A percentile compares a stretch with the other conserved stretches of the same genome.
Evolutionary conservation across 1,139 yeast genomes (phyloP).

Genomic region (Yamadazyma dushanensis): DNA sequence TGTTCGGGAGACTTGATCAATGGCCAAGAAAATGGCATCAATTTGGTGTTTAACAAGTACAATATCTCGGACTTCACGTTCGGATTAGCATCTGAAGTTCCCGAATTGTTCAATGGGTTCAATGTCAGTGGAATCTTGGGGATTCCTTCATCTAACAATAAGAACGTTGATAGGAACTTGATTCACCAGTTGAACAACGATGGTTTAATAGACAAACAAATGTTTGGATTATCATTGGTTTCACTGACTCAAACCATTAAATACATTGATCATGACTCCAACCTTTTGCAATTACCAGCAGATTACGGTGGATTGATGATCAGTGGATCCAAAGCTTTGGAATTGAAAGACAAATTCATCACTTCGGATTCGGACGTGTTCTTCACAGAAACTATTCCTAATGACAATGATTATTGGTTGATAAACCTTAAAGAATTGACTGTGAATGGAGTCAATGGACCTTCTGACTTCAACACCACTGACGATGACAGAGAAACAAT

Average conservation of each 20-base stretch:
- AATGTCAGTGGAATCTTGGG: constrained; percentile 65
- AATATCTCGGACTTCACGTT: constrained; percentile 43
- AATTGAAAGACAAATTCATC: constrained; percentile 17
- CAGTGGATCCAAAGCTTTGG: constrained; percentile 24
- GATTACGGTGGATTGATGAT: constrained; percentile 29
- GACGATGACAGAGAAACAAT: constrained; percentile 42
- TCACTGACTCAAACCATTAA: constrained; percentile 18
- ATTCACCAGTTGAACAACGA: constrained; percentile 22
- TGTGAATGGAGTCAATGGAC: constrained; percentile 15
- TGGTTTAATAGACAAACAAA: constrained; percentile 20
- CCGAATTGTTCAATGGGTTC: constrained; percentile 52
- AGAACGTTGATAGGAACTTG: constrained; percentile 19
- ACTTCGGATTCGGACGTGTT: constrained; percentile 21
- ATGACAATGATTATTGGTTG: constrained; percentile 53
- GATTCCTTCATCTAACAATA: constrained; percentile 42
- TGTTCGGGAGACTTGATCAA: constrained; percentile 49
- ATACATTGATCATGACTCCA: constrained; percentile 11
- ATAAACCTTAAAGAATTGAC: constrained; percentile 39
- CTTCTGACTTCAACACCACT: constrained; percentile 15
- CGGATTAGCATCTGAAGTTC: constrained; percentile 56
- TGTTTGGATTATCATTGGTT: constrained; percentile 25
- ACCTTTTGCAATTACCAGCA: constrained; percentile 13
- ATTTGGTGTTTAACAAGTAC: constrained; percentile 31
- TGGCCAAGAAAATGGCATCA: constrained; percentile 21
- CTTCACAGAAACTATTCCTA: constrained; percentile 39